Conservation (phyloP, 331 rosid genomes). For the Cydonia oblonga region DNA sequence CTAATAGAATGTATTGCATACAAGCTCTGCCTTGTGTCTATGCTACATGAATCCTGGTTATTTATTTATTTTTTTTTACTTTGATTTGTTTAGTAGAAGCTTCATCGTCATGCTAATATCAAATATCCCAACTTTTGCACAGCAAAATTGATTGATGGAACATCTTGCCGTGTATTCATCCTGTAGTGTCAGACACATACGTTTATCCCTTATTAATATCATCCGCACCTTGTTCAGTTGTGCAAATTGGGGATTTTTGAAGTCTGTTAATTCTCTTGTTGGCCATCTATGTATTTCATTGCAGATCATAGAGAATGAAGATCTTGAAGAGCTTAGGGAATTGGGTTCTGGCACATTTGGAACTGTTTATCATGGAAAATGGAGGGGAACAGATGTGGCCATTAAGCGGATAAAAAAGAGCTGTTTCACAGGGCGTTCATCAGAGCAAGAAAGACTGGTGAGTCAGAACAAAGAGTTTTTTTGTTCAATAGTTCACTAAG, state of each 20-base stretch:
- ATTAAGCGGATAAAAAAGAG: conserved; percentile 84
- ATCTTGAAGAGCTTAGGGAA: conserved; percentile 84
- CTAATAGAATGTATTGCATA: background rate
- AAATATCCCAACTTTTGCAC: background rate
- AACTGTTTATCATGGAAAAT: conserved; percentile 29
- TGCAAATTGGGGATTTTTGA: background rate
- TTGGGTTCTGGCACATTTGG: conserved; percentile 93
- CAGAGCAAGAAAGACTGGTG: conserved; percentile 55
- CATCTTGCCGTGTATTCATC: background rate
- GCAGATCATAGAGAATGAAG: conserved; percentile 74
- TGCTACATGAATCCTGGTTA: background rate
- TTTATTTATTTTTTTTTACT: background rate
- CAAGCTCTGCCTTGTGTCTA: background rate
- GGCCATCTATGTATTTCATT: background rate
- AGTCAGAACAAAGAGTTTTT: background rate
- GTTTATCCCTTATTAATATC: background rate
- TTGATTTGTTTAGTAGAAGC: background rate
- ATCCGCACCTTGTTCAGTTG: background rate
- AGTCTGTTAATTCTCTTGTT: background rate
- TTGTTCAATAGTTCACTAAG: background rate
- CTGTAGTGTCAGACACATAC: background rate
- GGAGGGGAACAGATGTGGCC: conserved; percentile 83
- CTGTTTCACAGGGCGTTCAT: conserved; percentile 63
- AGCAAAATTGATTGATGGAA: background rate
- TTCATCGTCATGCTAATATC: background rate